Evolutionary conservation across 768 basidiomycete species (phyloP).

Genomic region (Amanita pallidorosea): DNA sequence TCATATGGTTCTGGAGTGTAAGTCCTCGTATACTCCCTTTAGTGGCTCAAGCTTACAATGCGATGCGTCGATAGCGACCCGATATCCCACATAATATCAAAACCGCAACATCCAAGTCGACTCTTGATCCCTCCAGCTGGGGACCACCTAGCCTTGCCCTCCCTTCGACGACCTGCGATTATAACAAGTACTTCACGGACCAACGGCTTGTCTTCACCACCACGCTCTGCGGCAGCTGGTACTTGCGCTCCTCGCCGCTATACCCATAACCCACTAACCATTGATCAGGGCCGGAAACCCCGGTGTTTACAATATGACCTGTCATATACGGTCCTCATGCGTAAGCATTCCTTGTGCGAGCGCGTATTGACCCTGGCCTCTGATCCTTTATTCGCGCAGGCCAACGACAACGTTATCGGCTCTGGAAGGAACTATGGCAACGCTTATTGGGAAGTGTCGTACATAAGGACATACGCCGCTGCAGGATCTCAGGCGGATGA

Average conservation of each 20-base stretch:
- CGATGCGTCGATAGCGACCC: constrained; percentile 20
- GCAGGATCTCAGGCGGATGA: constrained; percentile 9
- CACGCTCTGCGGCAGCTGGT: constrained; percentile 46
- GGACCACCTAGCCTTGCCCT: constrained; percentile 61
- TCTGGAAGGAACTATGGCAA: no score
- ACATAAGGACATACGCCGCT: constrained; percentile 45
- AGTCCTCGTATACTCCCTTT: constrained; percentile 7
- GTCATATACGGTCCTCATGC: constrained; percentile 25
- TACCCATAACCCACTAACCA: no score
- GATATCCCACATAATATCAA: constrained; percentile 28
- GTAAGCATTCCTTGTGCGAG: constrained; percentile 15
- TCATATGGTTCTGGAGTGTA: constrained; percentile 36
- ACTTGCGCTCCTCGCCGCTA: no score
- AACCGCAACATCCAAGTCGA: constrained; percentile 21
- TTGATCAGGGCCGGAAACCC: constrained; percentile 31
- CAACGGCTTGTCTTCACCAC: constrained; percentile 62
- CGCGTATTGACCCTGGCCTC: background rate
- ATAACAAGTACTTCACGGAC: constrained; percentile 44
- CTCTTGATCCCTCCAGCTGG: constrained; percentile 30
- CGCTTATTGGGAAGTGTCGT: constrained; percentile 44
- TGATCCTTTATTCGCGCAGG: constrained; percentile 4
- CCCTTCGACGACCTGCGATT: constrained; percentile 41
- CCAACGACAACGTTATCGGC: constrained; percentile 23
- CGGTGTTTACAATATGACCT: constrained; percentile 29
- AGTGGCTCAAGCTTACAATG: background rate